These are phyloP conservation scores for Musa balbisiana DNA, from an alignment of 202 grass and related monocot genomes.

Conservation along the genomic window DNA sequence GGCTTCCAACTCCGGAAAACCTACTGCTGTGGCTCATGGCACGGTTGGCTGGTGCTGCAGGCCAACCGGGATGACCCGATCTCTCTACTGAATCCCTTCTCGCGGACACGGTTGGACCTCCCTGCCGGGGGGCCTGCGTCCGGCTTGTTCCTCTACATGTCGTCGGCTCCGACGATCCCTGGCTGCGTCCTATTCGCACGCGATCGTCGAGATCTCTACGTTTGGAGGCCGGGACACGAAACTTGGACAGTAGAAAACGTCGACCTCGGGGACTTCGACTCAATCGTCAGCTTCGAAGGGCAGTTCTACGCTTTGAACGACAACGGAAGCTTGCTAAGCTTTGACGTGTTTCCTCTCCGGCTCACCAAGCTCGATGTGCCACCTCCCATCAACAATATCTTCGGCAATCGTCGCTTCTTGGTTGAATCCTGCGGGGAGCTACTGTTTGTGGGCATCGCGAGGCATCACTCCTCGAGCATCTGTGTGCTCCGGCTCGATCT, in stretches of 20 bases:
- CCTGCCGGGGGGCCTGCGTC: not conserved
- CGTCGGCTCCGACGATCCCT: not conserved
- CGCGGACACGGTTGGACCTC: not conserved
- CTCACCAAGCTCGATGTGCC: not conserved
- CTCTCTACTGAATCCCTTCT: not conserved
- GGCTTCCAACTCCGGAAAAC: not conserved
- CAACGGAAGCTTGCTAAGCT: not conserved
- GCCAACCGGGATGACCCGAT: not conserved
- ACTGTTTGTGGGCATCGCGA: not conserved
- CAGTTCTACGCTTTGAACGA: not conserved
- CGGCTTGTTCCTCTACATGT: not conserved
- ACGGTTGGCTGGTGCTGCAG: not conserved
- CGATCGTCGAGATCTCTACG: not conserved
- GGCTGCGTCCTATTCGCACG: not conserved
- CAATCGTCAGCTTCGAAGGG: not conserved
- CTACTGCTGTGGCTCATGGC: not conserved
- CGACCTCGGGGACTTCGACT: not conserved
- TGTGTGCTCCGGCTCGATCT: not conserved
- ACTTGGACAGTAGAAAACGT: not conserved
- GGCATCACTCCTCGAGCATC: not conserved
- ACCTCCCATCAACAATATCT: not conserved
- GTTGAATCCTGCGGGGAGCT: not conserved
- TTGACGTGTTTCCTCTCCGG: not conserved
- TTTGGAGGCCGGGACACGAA: not conserved
- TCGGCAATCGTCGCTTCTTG: not conserved